Percentiles rank a stretch among this genome's conserved stretches.
phyloP scores from a whole-genome alignment of 768 basidiomycete genomes.

The Termitomyces titanicus region DNA sequence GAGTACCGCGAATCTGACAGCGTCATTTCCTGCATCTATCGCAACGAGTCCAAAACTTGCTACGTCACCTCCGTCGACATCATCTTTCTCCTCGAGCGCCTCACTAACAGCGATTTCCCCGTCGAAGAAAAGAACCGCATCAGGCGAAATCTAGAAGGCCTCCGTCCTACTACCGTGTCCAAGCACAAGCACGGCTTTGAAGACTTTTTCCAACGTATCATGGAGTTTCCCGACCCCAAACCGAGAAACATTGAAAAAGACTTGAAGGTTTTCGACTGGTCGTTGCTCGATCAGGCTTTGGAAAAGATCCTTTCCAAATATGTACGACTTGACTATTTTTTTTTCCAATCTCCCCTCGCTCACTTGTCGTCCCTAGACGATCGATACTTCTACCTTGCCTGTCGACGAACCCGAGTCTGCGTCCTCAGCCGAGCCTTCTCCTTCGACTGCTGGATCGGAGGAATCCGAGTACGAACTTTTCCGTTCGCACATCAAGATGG shows the following conservation, averaged over 20 bases:
- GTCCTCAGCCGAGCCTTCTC: conserved; percentile 27
- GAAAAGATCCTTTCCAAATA: conserved; percentile 86
- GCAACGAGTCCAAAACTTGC: conserved; percentile 70
- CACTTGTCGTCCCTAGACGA: conserved; percentile 30
- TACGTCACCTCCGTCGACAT: conserved; percentile 96
- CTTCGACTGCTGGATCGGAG: conserved; percentile 18
- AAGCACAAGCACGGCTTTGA: conserved; percentile 80
- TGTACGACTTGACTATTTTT: conserved; percentile 40
- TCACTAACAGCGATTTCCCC: conserved; percentile 73
- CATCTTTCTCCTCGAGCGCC: conserved; percentile 84
- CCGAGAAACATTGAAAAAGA: conserved; percentile 98
- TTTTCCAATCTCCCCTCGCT: background rate
- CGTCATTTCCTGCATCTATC: conserved; percentile 94
- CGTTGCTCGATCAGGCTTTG: conserved; percentile 61
- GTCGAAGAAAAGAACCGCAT: conserved; percentile 98
- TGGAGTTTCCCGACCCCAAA: conserved; percentile 93
- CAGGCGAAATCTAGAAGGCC: conserved; percentile 89
- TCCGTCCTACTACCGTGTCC: conserved; percentile 85
- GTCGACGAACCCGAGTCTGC: conserved; percentile 26
- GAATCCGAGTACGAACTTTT: conserved; percentile 14
- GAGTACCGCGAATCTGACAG: conserved; percentile 72
- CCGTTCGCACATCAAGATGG: conserved; percentile 9
- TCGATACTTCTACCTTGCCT: conserved; percentile 38
- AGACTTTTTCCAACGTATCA: conserved; percentile 92
- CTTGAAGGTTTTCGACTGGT: conserved; percentile 84